Percentiles rank a stretch among this genome's conserved stretches.
These are phyloP conservation scores for Miscanthus lutarioriparius DNA, from an alignment of 176 grass and related monocot species.

Conservation along the genomic window DNA sequence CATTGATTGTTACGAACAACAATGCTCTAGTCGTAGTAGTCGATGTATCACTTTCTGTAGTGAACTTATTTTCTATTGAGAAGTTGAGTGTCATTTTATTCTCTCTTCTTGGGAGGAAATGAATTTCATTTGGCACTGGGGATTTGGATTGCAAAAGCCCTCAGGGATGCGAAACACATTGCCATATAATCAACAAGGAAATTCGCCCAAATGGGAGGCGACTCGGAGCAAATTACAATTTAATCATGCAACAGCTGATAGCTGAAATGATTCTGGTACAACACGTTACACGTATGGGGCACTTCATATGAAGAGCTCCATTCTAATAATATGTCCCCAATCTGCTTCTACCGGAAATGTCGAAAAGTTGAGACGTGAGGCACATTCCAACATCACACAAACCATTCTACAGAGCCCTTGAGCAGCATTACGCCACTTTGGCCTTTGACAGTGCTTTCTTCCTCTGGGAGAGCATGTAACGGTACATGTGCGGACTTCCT, in stretches of 20 bases:
- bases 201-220: background rate
- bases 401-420: background rate
- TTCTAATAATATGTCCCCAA: background rate
- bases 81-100: background rate
- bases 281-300: background rate
- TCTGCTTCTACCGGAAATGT: background rate
- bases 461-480: conserved; percentile 48
- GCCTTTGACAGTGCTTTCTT: conserved; percentile 46
- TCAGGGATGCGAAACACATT: no score
- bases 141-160: background rate
- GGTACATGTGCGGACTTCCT: conserved; percentile 52
- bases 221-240: background rate
- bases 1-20: no score
- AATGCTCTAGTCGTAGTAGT: background rate
- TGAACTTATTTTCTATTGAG: background rate
- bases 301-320: background rate
- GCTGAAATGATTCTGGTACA: background rate
- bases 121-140: background rate
- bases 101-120: background rate
- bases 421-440: conserved; percentile 8
- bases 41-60: background rate
- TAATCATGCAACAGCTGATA: background rate
- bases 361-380: background rate
- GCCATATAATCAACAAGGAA: background rate
- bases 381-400: background rate